Evolutionary conservation across 345 rosid species (phyloP).

Genomic region (Hibiscus trionum): DNA sequence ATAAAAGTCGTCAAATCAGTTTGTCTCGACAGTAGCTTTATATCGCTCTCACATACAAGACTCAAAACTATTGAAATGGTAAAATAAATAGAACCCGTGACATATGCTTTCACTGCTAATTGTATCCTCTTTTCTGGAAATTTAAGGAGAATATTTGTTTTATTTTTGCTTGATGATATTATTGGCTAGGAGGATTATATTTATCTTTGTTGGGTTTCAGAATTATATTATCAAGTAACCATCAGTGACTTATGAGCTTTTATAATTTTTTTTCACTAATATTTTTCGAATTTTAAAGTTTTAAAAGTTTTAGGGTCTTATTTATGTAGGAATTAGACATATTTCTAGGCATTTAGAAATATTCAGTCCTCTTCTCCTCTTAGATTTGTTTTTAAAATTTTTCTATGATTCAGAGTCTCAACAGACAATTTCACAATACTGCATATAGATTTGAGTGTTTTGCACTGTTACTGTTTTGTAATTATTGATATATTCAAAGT

Average conservation of each 20-base stretch:
- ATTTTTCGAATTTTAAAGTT: neutral
- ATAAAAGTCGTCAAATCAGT: conserved; percentile 53
- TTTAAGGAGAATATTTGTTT: neutral
- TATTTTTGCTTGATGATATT: neutral
- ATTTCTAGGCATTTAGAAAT: neutral
- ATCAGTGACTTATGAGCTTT: neutral
- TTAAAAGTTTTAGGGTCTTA: neutral
- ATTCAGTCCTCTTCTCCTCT: neutral
- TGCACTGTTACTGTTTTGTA: neutral
- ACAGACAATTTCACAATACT: neutral
- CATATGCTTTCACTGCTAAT: neutral
- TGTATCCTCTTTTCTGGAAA: neutral
- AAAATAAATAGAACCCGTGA: conserved; percentile 5
- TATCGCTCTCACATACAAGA: conserved; percentile 87
- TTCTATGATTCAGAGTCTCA: neutral
- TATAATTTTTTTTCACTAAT: neutral
- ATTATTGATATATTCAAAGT: conserved; percentile 4
- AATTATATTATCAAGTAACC: neutral
- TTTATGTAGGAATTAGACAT: neutral
- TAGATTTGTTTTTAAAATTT: neutral
- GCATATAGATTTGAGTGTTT: neutral
- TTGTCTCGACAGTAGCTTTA: conserved; percentile 85
- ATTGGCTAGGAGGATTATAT: neutral
- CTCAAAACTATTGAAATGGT: conserved; percentile 89
- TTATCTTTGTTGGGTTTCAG: neutral